These are phyloP conservation scores for Clarireedia monteithiana DNA, from an alignment of 2,329 filamentous ascomycete genomes.

Conservation along the genomic window DNA sequence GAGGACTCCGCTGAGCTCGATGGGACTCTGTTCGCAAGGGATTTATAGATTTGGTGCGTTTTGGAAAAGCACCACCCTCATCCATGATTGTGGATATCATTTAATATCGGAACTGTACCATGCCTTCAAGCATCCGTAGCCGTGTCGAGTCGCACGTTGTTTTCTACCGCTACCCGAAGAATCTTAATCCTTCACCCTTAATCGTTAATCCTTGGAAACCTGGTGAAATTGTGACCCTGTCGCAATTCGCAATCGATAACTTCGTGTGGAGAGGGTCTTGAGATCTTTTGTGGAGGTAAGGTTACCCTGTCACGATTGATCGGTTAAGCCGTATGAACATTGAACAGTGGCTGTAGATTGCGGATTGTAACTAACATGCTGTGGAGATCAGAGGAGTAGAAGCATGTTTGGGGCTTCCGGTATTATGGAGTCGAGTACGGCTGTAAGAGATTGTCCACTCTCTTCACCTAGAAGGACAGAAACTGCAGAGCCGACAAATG, in stretches of 20 bases:
- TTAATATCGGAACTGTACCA: neutral
- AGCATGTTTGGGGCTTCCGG: too few relatives aligned
- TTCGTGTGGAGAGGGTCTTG: neutral
- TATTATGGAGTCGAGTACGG: too few relatives aligned
- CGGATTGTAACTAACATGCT: slow-evolving; percentile 14
- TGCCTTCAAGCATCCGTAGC: neutral
- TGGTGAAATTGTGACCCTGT: neutral
- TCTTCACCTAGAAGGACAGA: too few relatives aligned
- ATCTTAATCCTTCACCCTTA: neutral
- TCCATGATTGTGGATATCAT: slow-evolving; percentile 13
- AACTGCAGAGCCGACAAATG: too few relatives aligned
- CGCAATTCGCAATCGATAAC: neutral
- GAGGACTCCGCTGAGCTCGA: slow-evolving; percentile 1
- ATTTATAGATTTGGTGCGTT: slow-evolving; percentile 8
- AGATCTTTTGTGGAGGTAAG: neutral
- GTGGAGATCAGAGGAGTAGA: slow-evolving; percentile 3
- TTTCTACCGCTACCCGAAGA: neutral
- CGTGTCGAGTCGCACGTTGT: neutral
- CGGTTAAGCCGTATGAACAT: slow-evolving; percentile 15
- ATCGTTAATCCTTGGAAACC: neutral
- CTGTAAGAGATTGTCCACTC: too few relatives aligned
- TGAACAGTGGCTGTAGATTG: neutral
- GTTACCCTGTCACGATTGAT: slow-evolving; percentile 11
- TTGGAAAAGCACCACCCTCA: slow-evolving; percentile 11
- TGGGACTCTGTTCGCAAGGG: slow-evolving; percentile 6